Evolutionary conservation across 345 rosid species (phyloP).

Genomic region (Draba incana): DNA sequence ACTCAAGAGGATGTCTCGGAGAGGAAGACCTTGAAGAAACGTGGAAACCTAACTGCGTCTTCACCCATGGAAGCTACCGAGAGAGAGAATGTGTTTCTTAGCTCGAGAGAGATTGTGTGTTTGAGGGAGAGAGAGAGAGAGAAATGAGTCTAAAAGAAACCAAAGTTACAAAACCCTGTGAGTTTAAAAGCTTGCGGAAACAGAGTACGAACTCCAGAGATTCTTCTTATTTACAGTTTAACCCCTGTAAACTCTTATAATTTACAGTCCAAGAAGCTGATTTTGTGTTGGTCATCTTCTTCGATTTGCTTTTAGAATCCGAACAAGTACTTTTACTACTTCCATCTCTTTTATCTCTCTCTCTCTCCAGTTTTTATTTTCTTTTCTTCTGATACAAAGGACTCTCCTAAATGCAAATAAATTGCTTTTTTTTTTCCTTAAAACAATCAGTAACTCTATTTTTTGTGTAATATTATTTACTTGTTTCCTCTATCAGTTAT

Average conservation of each 20-base stretch:
- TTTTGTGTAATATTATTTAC: too few relatives aligned
- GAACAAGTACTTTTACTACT: background rate
- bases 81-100: too few relatives aligned
- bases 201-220: background rate
- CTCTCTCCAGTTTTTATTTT: background rate
- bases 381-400: too few relatives aligned
- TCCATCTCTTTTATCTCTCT: too few relatives aligned
- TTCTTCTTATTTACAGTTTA: conserved; percentile 7
- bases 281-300: background rate
- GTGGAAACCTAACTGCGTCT: background rate
- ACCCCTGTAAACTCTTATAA: background rate
- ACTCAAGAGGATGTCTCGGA: conserved; percentile 21
- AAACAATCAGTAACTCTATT: too few relatives aligned
- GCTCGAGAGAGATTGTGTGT: background rate
- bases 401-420: too few relatives aligned
- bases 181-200: background rate
- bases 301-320: background rate
- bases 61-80: conserved; percentile 18
- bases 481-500: too few relatives aligned
- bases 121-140: conserved; percentile 6
- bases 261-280: background rate
- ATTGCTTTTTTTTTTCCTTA: too few relatives aligned
- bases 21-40: conserved; percentile 39
- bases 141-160: conserved; percentile 7
- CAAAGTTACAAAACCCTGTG: background rate